Percentiles rank a stretch among this genome's conserved stretches.
Evolutionary conservation across 176 grass and related monocot genomes (phyloP).

Genomic region (Eragrostis curvula): DNA sequence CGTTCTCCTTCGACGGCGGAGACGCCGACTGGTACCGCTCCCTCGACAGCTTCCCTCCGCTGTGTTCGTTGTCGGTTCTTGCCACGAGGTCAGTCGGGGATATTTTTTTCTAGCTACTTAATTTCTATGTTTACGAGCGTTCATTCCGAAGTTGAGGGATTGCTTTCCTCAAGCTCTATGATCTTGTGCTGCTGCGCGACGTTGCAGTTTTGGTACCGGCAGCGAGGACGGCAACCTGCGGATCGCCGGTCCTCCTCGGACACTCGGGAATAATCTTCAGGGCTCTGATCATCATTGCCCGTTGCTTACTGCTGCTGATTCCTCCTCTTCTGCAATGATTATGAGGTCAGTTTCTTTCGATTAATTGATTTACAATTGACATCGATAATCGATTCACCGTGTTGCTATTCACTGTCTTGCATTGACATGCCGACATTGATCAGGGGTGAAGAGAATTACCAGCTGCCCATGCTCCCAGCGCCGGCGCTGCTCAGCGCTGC

Average conservation of each 20-base stretch:
- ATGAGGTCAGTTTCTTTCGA: background rate
- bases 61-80: background rate
- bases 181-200: too few relatives aligned
- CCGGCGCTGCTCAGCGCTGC: background rate
- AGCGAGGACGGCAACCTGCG: background rate
- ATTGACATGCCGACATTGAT: background rate
- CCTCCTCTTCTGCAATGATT: background rate
- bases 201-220: background rate
- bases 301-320: background rate
- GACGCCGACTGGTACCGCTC: background rate
- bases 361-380: background rate
- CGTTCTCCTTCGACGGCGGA: background rate
- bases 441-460: conserved; percentile 4
- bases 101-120: background rate
- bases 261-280: background rate
- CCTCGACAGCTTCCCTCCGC: background rate
- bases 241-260: background rate
- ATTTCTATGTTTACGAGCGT: background rate
- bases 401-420: background rate
- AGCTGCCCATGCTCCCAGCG: background rate
- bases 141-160: background rate
- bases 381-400: too few relatives aligned
- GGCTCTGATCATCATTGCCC: background rate
- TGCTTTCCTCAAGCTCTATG: background rate
- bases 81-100: conserved; percentile 14